Percentiles rank a stretch among this genome's conserved stretches.
Evolutionary conservation across 2,329 filamentous ascomycete species (phyloP).

Genomic region (Fusarium sp.): DNA sequence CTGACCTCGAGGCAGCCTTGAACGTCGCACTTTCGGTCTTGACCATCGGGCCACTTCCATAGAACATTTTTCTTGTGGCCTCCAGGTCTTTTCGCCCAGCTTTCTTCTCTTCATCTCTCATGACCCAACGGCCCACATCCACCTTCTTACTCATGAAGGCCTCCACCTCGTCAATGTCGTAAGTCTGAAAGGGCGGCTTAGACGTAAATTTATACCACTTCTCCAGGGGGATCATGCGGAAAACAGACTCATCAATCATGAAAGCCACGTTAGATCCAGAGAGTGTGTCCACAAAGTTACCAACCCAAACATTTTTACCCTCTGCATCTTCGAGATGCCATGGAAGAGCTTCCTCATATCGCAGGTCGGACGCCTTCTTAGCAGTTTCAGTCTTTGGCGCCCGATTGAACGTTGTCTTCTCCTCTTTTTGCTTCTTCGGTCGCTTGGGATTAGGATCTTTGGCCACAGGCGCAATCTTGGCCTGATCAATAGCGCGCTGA

Average conservation of each 20-base stretch:
- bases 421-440: conserved; percentile 75
- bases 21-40: conserved; percentile 76
- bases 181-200: conserved; percentile 81
- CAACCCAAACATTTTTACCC: conserved; percentile 93
- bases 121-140: conserved; percentile 82
- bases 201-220: conserved; percentile 93
- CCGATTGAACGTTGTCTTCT: conserved; percentile 88
- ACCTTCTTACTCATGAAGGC: conserved; percentile 82
- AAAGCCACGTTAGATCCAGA: conserved; percentile 87
- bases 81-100: conserved; percentile 67
- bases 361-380: conserved; percentile 76
- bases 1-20: conserved; percentile 67
- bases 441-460: conserved; percentile 65
- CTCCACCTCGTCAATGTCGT: conserved; percentile 87
- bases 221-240: conserved; percentile 90
- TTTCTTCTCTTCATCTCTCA: conserved; percentile 72
- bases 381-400: conserved; percentile 82
- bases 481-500: conserved; percentile 85
- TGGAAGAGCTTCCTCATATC: conserved; percentile 94
- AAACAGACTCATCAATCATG: conserved; percentile 74
- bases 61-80: conserved; percentile 63
- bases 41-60: conserved; percentile 66
- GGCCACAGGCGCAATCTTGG: conserved; percentile 88
- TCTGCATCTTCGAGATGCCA: conserved; percentile 99
- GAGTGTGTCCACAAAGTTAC: conserved; percentile 87